Evolutionary conservation across 768 basidiomycete genomes (phyloP).

Genomic region (Gloeophyllum trabeum): DNA sequence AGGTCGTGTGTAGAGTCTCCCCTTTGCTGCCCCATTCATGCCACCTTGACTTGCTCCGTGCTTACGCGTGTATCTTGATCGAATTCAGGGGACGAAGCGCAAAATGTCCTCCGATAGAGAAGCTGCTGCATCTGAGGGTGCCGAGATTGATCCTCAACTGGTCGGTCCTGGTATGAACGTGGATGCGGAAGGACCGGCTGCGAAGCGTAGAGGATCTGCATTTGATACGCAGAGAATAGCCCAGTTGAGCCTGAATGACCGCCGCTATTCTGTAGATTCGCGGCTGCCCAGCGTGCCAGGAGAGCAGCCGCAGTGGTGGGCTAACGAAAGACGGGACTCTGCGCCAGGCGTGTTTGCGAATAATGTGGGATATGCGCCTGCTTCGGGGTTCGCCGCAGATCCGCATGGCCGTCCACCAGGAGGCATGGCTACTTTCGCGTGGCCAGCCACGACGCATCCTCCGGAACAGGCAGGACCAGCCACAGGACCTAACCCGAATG

Average conservation of each 20-base stretch:
- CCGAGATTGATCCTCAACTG: slow-evolving; percentile 58
- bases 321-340: slow-evolving; percentile 63
- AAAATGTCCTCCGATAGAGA: slow-evolving; percentile 70
- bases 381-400: slow-evolving; percentile 50
- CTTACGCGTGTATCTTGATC: slow-evolving; percentile 5
- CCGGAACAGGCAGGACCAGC: slow-evolving; percentile 25
- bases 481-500: not conserved
- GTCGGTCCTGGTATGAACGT: slow-evolving; percentile 57
- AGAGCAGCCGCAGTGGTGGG: slow-evolving; percentile 38
- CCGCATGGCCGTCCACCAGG: slow-evolving; percentile 51
- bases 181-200: slow-evolving; percentile 54
- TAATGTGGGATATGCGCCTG: slow-evolving; percentile 37
- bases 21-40: too few species aligned
- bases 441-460: slow-evolving; percentile 36
- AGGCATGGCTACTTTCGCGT: slow-evolving; percentile 61
- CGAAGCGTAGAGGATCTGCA: slow-evolving; percentile 77
- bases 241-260: slow-evolving; percentile 66
- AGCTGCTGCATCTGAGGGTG: slow-evolving; percentile 36
- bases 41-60: too few species aligned
- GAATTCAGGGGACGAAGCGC: slow-evolving; percentile 65
- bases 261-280: slow-evolving; percentile 67
- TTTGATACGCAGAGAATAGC: slow-evolving; percentile 71
- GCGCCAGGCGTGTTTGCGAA: slow-evolving; percentile 60
- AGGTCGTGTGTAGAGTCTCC: too few species aligned
- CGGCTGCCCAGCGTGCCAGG: slow-evolving; percentile 24